Percentiles rank a stretch among this genome's conserved stretches.
These are phyloP conservation scores for Triadica sebifera DNA, from an alignment of 345 rosid genomes.

Conservation along the genomic window DNA sequence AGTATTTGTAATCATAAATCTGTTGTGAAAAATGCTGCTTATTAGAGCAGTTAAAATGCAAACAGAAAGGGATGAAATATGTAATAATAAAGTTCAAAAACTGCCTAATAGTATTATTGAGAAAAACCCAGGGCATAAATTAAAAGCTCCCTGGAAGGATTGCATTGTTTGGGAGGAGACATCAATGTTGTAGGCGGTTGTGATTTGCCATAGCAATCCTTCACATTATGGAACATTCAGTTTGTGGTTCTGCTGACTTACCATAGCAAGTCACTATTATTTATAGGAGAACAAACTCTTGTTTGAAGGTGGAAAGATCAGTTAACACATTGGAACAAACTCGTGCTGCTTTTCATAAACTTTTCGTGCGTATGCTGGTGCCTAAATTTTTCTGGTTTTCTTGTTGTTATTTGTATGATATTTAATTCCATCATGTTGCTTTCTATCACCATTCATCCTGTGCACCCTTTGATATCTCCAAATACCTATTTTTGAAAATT, in stretches of 20 bases:
- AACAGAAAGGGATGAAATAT: background rate
- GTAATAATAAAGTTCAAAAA: background rate
- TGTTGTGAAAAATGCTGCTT: background rate
- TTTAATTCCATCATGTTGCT: background rate
- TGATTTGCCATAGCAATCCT: background rate
- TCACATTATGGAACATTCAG: background rate
- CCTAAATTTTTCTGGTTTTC: background rate
- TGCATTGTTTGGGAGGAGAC: background rate
- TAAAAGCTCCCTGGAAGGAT: background rate
- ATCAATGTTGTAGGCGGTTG: background rate
- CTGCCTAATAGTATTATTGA: background rate
- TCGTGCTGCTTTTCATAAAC: background rate
- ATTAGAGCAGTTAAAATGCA: background rate
- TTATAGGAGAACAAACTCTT: background rate
- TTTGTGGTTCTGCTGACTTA: background rate
- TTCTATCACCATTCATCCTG: background rate
- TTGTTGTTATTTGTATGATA: background rate
- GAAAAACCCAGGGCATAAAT: background rate
- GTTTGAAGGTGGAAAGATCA: background rate
- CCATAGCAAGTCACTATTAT: background rate
- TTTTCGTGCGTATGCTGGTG: background rate
- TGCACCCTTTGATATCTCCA: background rate
- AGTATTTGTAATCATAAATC: background rate
- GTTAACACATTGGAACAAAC: background rate
- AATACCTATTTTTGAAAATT: background rate